Base-by-base conservation (phyloP, 2,329 filamentous ascomycete species). In the Mycosphaerelloides madeirae region DNA sequence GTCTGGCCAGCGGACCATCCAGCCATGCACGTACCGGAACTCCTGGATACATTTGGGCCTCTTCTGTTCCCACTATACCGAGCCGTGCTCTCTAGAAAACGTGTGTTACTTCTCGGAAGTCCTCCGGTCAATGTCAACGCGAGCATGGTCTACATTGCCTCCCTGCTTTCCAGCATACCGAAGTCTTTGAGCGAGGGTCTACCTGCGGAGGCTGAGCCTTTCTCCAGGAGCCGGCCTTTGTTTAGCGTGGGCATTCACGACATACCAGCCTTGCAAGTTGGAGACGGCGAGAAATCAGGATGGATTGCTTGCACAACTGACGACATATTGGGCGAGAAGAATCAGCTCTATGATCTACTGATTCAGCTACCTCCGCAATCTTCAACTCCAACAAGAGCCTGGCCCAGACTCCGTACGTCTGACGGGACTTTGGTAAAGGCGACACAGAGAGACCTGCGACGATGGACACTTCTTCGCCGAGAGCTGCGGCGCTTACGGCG, bases 301-400 rank as follows among this genome's bases (percentile, higher is more conserved):
- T 98, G 90, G 89, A 83, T 95, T 47, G 93, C 91, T 11, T 96
- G 90, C 66, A 96, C 91, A 3, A 97, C 91, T 1, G 93, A 98
- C 68, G 91, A 86, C 60, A 93, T 98, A 46, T 76, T 98, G 12
- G 82, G 81, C 36, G 85, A 87, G 66, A 97, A 97, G 69, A 79
- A 83, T 39, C 79, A 85, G 2, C 78, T 98, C 2, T 97, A 89
- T 74, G 93, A 98, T 63, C 76, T 96, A 57, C 77, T 96, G 31
- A 83, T 97, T 48, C 87, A 87, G 42, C 78, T 97, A 60, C 87
- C 89, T 1, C 68, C 79, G 3, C 58, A 19, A 41, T 50, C 51
- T 20, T 31, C 77, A 6, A 29, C 40, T 28, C 38, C 32, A 5
- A 44, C 34, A 22, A 44, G 38, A 59, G 77, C 72, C 12, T 69